phyloP scores from a whole-genome alignment of 805 yeast species.

The Hanseniaspora thailandica region DNA sequence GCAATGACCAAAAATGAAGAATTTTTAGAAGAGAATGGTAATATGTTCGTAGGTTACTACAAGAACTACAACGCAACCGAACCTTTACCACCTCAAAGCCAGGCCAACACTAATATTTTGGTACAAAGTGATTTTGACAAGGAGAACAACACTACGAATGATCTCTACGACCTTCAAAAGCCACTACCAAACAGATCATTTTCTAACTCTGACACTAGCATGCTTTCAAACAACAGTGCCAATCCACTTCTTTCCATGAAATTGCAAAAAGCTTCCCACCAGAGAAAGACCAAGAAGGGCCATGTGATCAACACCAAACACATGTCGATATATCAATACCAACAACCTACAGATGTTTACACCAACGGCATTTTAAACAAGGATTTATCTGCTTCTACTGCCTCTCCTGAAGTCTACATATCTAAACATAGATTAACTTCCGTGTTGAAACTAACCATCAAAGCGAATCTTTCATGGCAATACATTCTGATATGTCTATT shows the following conservation, averaged over 20 bases:
- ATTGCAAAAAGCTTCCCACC: background rate
- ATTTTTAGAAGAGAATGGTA: background rate
- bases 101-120: background rate
- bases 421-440: background rate
- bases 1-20: background rate
- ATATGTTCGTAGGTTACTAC: background rate
- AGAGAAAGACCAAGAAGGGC: slow-evolving; percentile 5
- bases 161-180: too few species aligned
- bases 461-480: background rate
- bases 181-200: background rate
- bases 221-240: background rate
- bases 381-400: too few species aligned
- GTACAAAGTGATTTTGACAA: background rate
- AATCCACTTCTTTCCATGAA: background rate
- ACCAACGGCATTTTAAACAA: too few species aligned
- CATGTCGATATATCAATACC: slow-evolving; percentile 5
- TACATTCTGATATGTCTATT: background rate
- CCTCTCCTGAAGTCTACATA: background rate
- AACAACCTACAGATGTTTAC: background rate
- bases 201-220: background rate
- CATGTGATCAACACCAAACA: slow-evolving; percentile 1
- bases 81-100: background rate
- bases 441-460: background rate
- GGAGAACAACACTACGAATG: too few species aligned
- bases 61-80: background rate